A percentile compares a stretch with the other conserved stretches of the same genome.
Evolutionary conservation across 2,329 filamentous ascomycete species (phyloP).

Genomic region (Lachnellula occidentalis): DNA sequence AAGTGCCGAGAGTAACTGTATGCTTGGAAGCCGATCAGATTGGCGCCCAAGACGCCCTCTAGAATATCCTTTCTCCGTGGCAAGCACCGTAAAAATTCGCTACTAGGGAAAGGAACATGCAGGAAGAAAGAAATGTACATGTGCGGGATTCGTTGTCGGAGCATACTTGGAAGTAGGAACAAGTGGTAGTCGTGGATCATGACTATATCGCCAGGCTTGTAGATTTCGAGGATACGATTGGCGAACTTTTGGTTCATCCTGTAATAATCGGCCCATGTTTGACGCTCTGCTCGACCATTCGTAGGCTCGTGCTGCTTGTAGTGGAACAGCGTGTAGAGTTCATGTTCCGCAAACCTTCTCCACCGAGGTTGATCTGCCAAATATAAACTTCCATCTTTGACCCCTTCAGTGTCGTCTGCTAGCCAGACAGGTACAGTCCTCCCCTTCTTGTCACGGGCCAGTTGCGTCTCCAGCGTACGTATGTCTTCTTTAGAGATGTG

Average conservation of each 20-base stretch:
- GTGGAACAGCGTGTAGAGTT: constrained; percentile 89
- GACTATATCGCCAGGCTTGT: constrained; percentile 88
- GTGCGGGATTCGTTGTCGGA: constrained; percentile 78
- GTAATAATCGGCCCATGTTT: constrained; percentile 89
- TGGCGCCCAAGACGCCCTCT: constrained; percentile 83
- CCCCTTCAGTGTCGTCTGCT: constrained; percentile 65
- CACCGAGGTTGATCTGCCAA: constrained; percentile 81
- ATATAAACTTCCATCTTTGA: constrained; percentile 56
- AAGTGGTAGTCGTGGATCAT: constrained; percentile 94
- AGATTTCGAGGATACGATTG: constrained; percentile 78
- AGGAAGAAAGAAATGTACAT: constrained; percentile 95
- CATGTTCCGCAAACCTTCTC: constrained; percentile 85
- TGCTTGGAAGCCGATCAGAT: constrained; percentile 92
- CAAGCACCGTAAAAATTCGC: constrained; percentile 87
- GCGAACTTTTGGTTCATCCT: constrained; percentile 91
- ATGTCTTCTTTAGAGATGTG: constrained; percentile 67
- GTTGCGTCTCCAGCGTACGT: constrained; percentile 64
- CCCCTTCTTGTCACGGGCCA: constrained; percentile 68
- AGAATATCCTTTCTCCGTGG: constrained; percentile 84
- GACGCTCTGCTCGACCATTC: constrained; percentile 73
- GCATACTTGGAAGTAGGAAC: constrained; percentile 79
- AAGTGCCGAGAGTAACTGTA: constrained; percentile 95
- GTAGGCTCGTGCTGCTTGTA: constrained; percentile 93
- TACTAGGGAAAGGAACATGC: constrained; percentile 91
- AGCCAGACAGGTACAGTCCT: constrained; percentile 87